Evolutionary conservation across 2,329 filamentous ascomycete species (phyloP), one percentile per base, ranked within the genome.

Genomic region (Colletotrichum somersetense): DNA sequence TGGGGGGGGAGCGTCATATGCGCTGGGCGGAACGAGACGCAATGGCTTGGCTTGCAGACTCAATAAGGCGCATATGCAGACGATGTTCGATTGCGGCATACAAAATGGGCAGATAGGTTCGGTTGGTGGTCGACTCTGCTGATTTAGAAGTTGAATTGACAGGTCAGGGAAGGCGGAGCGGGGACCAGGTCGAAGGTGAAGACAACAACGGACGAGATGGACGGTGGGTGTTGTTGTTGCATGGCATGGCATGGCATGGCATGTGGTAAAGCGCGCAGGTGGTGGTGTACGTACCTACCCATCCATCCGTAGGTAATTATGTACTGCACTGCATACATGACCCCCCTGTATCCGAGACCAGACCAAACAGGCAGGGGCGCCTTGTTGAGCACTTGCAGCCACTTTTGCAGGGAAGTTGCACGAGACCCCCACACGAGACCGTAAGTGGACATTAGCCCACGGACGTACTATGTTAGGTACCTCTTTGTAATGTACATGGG

Each of bases 391-490:
- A 72, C 66, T 65, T 59, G 61, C 66, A 68, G 69, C 20, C 46
- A 52, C 7, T 38, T 44, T 38, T 56, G 58, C 40, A 71, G 55
- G 70, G 69, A 70, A 42, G 59, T 40, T 66, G 64, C 64, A 67
- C 30, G 70, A 55, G 55, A 64, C 66, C 70, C 70, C 66, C 70
- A 71, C 61, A 66, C 66, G 48, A 71, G 55, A n/a, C 66, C 40
- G 33, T 44, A 71, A 70, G 64, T 66, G 48, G 50, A 33, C 18
- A 20, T 53, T 48, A 38, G 56, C 68, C 56, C n/a, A 56, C 42
- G 18, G n/a, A 18, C 42, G 8, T 30, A 30, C 30, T 30, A 30
- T 30, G 30, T 5, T 30, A 30, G 30, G 30, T 30, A 30, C 30
- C 30, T 30, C 30, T 30, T 30, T 30, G 30, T 30, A 30, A 30